Base-by-base conservation (phyloP, 257 asterid species). In the Dorcoceras hygrometricum region DNA sequence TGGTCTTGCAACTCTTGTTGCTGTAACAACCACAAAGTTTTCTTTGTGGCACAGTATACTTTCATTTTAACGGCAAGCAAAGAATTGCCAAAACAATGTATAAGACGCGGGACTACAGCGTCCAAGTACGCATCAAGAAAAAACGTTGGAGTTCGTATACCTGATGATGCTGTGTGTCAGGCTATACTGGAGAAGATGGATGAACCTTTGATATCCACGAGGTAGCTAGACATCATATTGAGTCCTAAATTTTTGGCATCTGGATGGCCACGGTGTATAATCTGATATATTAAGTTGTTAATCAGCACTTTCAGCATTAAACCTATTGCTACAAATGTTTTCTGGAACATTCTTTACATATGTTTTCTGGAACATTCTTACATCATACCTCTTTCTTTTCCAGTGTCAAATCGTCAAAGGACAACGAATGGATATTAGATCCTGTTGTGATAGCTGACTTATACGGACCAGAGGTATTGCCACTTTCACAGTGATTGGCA, bases 41-140 rank as follows among this genome's bases (percentile, higher is more conserved):
- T 63, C 55, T n/a, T 63, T 43, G 31, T 81, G 76, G 62, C 34
- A 68, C 95, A 91, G 98, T 91, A 91, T 79, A 91, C 98, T 62
- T 92, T 92, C 83, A 84, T 92, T 70, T 67, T 92, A 75, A 83
- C 93, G 67, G 95, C 96, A 27, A 87, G 95, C 80, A 92, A 92
- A 81, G 93, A 78, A 72, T 78, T 92, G 70, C 97, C 97, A 59
- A 87, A 83, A 73, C 95, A 86, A 72, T 92, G 97, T 54, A 83
- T 81, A 31, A 81, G 87, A 69, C 77, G 74, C 70, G 98, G 95
- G 61, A 78, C 96, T 67, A 81, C 91, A 31, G 28, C 90, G 59
- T 84, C 98, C 68, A 91, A 85, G 79, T 87, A 79, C 65, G 82
- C 82, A 55, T 75, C 87, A 27, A 81, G 98, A 76, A 87, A 86